Base-by-base conservation (phyloP, 257 asterid species). In the Solanum infundibuliforme region DNA sequence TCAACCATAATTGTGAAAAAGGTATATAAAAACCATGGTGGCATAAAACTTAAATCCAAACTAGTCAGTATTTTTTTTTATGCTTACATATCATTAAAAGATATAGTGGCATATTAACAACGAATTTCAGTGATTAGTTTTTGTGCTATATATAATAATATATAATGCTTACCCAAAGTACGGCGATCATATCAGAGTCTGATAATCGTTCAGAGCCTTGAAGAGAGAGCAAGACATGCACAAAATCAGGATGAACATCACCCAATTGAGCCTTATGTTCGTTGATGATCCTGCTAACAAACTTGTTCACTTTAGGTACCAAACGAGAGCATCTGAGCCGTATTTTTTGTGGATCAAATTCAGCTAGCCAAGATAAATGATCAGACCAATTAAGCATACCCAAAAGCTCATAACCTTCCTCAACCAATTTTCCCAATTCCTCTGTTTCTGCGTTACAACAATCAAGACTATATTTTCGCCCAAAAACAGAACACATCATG, bases 401-500 rank as follows among this genome's bases (percentile, higher is more conserved):
- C 88, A 96, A 87, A n/a, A 95, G 89, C 6, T 92, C 87, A 82
- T 96, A 96, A 0, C 99, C 99, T 88, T 94, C 90, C 8, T 94
- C 97, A 7, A 96, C 98, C 91, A 96, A 27, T 11, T 86, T 90
- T 86, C 66, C 86, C 46, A 96, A 48, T 77, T 94, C 98, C 75
- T 69, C 91, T 5, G 92, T 89, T 75, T 93, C 94, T 9, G 88
- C 9, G 71, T 87, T 46, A 14, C 20, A 43, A 39, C 87, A 86
- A 5, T 46, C 88, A 65, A 94, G 90, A 82, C 69, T 87, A 91
- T 95, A 94, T 12, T 39, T 84, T 23, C 85, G 71, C 8, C 99
- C 99, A 36, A 96, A 96, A 2, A 95, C 92, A 14, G 98, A 93
- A 83, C 93, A 88, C 99, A 96, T 96, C 97, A 96, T 96, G 89